Conservation (phyloP, 768 basidiomycete species). For the Suillus subalutaceus region DNA sequence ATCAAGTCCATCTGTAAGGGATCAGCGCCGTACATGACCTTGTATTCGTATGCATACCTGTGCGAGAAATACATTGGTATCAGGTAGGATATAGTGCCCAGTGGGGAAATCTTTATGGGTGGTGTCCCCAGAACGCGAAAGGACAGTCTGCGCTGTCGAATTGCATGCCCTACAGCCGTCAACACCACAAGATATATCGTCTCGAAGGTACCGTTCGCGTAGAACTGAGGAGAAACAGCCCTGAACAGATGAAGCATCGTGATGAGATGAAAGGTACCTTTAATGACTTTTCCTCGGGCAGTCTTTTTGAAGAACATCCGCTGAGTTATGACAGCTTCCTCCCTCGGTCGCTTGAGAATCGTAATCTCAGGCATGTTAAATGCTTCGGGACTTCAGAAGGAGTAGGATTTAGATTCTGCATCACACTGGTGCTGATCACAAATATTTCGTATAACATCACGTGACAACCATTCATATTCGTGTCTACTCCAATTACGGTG, state of each 20-base stretch:
- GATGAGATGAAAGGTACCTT: conserved; percentile 53
- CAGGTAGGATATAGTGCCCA: conserved; percentile 86
- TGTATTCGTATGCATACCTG: conserved; percentile 54
- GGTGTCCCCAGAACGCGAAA: conserved; percentile 63
- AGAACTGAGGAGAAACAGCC: conserved; percentile 36
- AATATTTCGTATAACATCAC: neutral
- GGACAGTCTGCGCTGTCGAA: conserved; percentile 39
- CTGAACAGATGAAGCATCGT: neutral
- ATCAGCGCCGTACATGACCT: neutral
- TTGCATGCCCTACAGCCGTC: conserved; percentile 66
- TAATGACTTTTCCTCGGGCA: conserved; percentile 89
- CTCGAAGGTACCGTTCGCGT: conserved; percentile 90
- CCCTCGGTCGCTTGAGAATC: conserved; percentile 69
- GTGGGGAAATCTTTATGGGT: conserved; percentile 57
- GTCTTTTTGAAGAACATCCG: conserved; percentile 98
- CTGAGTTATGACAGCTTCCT: conserved; percentile 46
- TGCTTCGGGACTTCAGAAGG: neutral
- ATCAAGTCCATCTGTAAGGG: conserved; percentile 86
- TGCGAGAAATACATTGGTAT: conserved; percentile 93
- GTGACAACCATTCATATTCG: neutral
- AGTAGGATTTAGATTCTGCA: neutral
- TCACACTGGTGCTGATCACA: neutral
- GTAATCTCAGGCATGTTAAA: conserved; percentile 58
- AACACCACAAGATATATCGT: conserved; percentile 80
- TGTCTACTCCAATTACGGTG: neutral